These are phyloP conservation scores for Leptographium galeiforme DNA, from an alignment of 2,329 filamentous ascomycete species.

Conservation along the genomic window DNA sequence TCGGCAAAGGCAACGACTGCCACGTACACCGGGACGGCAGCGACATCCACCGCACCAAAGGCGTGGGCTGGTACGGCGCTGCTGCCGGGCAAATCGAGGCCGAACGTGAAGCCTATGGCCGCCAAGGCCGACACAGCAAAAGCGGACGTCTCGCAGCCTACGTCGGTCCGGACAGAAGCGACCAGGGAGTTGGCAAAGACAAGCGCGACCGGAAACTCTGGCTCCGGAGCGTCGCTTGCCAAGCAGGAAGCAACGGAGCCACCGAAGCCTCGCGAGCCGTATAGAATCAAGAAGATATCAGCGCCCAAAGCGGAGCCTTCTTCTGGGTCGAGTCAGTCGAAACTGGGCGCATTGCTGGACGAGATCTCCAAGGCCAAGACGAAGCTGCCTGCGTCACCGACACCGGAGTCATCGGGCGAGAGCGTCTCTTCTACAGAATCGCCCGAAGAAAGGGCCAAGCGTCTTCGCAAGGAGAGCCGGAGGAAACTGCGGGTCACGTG, in stretches of 20 bases:
- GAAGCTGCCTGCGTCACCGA: conserved; percentile 21
- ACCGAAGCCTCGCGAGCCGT: background rate
- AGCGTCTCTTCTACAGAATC: conserved; percentile 40
- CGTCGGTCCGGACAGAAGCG: background rate
- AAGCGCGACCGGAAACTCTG: background rate
- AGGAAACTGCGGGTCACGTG: conserved; percentile 58
- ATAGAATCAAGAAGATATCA: conserved; percentile 14
- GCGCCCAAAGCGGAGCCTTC: conserved; percentile 18
- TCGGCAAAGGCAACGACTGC: conserved; percentile 17
- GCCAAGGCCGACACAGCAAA: conserved; percentile 6
- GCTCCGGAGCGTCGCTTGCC: background rate
- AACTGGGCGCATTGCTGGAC: conserved; percentile 41
- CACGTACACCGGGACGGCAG: conserved; percentile 10
- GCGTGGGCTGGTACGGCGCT: conserved; percentile 17
- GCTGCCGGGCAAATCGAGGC: conserved; percentile 35
- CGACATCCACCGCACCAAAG: conserved; percentile 9
- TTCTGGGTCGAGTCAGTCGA: conserved; percentile 24
- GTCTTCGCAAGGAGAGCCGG: conserved; percentile 59
- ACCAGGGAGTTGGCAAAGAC: conserved; percentile 10
- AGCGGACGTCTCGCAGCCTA: conserved; percentile 9
- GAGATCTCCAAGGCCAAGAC: conserved; percentile 40
- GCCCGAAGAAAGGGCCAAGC: conserved; percentile 50
- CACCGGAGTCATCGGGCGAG: conserved; percentile 29
- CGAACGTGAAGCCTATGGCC: conserved; percentile 24
- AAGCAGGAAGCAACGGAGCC: background rate